Percentiles rank a stretch among this genome's conserved stretches.
These are phyloP conservation scores for Penicillium salamii DNA, from an alignment of 495 filamentous ascomycete species.

Conservation along the genomic window DNA sequence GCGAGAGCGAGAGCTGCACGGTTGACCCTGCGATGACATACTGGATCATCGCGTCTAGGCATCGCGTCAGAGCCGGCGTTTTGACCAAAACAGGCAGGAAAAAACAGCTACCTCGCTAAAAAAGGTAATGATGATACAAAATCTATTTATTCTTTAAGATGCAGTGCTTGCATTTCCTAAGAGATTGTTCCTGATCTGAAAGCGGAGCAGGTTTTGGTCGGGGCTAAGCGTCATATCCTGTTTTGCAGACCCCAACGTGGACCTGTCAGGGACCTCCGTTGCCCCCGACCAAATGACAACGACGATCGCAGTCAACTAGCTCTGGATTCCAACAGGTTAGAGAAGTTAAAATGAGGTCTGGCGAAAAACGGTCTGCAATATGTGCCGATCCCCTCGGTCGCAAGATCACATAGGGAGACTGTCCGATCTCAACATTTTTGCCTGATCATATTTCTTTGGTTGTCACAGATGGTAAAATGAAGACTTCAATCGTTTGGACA, in stretches of 20 bases:
- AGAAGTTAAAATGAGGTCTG: conserved; percentile 6
- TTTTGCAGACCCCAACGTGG: background rate
- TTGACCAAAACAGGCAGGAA: background rate
- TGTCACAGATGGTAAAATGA: too few relatives aligned
- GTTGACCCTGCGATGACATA: background rate
- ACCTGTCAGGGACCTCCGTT: conserved; percentile 11
- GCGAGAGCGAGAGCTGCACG: too few relatives aligned
- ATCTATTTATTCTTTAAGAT: too few relatives aligned
- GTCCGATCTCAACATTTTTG: background rate
- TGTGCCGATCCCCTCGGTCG: background rate
- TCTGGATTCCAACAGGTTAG: background rate
- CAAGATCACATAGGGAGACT: conserved; percentile 5
- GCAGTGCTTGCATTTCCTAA: too few relatives aligned
- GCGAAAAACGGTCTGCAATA: too few relatives aligned
- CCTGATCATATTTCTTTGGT: background rate
- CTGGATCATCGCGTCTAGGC: background rate
- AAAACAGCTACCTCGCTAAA: conserved; percentile 3
- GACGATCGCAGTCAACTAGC: conserved; percentile 10
- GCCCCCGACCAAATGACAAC: conserved; percentile 5
- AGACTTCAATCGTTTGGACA: too few relatives aligned
- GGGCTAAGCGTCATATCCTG: too few relatives aligned
- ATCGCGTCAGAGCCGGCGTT: background rate
- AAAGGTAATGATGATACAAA: background rate
- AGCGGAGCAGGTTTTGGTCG: conserved; percentile 13
- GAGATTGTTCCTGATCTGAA: background rate